Evolutionary conservation across 768 basidiomycete genomes (phyloP), one percentile per base, ranked within the genome.

Genomic region (Amanita pallidorosea): DNA sequence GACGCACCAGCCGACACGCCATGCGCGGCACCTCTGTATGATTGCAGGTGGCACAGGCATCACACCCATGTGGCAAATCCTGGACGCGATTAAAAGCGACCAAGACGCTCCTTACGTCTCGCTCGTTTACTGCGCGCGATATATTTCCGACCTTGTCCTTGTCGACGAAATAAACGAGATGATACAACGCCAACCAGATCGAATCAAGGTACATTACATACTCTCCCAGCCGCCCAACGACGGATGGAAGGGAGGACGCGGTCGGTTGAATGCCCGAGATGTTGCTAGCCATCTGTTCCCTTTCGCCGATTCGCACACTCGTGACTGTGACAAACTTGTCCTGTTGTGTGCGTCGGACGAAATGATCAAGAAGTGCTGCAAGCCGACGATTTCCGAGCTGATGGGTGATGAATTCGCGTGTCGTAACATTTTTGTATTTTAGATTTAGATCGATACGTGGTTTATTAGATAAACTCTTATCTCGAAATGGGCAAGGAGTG

Each of bases 101-200:
- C 64, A 69, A 41, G 95, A 99, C 75, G 71, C 62, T 55, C 96
- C 95, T 34, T 79, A 75, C 57, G 67, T 98, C 61, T 79, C 76
- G 55, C 80, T 99, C 61, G 89, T 99, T 62, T 98, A 98, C 68
- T 45, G 43, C 27, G 43, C 43, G 7, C 43, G 43, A 13, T 45
- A 29, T n/a, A 7, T 45, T 29, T 27, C 25, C n/a, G 43, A 45
- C 43, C 43, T 45, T 17, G 29, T 45, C 17, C 43, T 45, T 7
- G n/a, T 45, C 15, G 29, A 45, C 17, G 43, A 45, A 45, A 45
- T 45, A 15, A 29, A 31, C n/a, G 7, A 31, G 3, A 5, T 45
- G 13, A 45, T n/a, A 17, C 43, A 11, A n/a, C 15, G 15, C 8
- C 31, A 18, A 17, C 43, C 43, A n/a, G 43, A 45, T 17, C 43